Evolutionary conservation across 1,284 basidiomycete genomes (phyloP).

Genomic region (Moniliella sp.): DNA sequence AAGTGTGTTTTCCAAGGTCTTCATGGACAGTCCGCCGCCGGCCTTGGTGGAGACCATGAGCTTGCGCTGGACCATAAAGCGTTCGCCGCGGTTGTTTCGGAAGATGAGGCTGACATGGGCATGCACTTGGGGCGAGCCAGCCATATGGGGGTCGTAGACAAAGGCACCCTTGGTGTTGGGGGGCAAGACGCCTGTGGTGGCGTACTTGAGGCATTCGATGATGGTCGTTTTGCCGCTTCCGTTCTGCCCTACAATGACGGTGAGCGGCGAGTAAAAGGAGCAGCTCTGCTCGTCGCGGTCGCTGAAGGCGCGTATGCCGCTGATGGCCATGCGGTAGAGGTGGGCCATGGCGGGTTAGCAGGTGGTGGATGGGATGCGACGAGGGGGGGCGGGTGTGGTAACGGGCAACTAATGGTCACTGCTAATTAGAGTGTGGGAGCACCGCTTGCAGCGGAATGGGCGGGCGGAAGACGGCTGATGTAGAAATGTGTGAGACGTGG

Average conservation of each 20-base stretch:
- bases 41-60: constrained; percentile 71
- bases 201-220: constrained; percentile 97
- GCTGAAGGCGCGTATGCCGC: constrained; percentile 36
- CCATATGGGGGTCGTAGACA: constrained; percentile 86
- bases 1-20: constrained; percentile 82
- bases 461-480: too few species aligned
- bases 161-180: constrained; percentile 95
- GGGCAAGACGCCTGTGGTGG: constrained; percentile 88
- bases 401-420: too few species aligned
- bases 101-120: constrained; percentile 91
- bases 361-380: too few species aligned
- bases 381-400: too few species aligned
- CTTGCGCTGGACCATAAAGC: constrained; percentile 45
- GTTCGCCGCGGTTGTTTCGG: constrained; percentile 49
- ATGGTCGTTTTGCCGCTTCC: constrained; percentile 97
- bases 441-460: too few species aligned
- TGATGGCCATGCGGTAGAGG: too few species aligned
- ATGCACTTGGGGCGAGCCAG: constrained; percentile 91
- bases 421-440: too few species aligned
- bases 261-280: constrained; percentile 89
- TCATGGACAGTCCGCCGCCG: constrained; percentile 59
- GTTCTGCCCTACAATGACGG: constrained; percentile 95
- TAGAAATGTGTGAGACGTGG: too few species aligned
- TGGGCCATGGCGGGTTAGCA: too few species aligned
- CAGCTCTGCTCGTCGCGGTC: constrained; percentile 83